phyloP scores from a whole-genome alignment of 306 rosid genomes.

The Vigna mungo region DNA sequence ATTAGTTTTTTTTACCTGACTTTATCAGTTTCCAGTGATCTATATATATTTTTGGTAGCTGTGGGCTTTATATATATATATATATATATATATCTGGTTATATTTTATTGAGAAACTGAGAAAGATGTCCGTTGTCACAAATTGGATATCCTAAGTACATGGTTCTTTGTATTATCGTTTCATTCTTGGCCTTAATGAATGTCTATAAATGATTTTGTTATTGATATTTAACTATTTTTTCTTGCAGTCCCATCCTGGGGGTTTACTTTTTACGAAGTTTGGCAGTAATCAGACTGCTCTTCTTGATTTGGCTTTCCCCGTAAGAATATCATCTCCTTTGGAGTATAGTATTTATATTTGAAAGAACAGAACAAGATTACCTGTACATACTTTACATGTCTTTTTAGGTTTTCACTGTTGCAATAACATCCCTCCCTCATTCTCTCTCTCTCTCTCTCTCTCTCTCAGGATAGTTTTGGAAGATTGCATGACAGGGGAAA shows the following conservation, averaged over 20 bases:
- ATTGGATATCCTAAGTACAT: constrained; percentile 9
- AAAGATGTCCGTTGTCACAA: constrained; percentile 23
- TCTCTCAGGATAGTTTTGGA: constrained; percentile 92
- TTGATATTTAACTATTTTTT: constrained; percentile 38
- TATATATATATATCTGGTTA: neutral
- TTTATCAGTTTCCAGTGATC: constrained; percentile 2
- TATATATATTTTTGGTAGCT: constrained; percentile 23
- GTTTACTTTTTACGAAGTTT: constrained; percentile 95
- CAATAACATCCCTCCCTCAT: constrained; percentile 8
- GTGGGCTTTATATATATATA: neutral
- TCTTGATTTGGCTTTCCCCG: constrained; percentile 99
- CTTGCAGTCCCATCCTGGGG: constrained; percentile 98
- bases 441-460: neutral
- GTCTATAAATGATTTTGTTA: constrained; percentile 19
- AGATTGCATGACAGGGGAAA: constrained; percentile 97
- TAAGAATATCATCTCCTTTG: constrained; percentile 49
- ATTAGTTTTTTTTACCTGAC: constrained; percentile 31
- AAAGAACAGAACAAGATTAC: constrained; percentile 1
- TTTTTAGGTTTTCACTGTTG: constrained; percentile 34
- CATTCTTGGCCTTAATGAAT: constrained; percentile 29
- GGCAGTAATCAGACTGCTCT: constrained; percentile 99
- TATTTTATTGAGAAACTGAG: constrained; percentile 28
- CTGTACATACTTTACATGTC: constrained; percentile 3
- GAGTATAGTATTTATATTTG: constrained; percentile 13
- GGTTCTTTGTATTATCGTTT: constrained; percentile 24